phyloP scores from a whole-genome alignment of 2,329 filamentous ascomycete species.

The Shiraia bambusicola region DNA sequence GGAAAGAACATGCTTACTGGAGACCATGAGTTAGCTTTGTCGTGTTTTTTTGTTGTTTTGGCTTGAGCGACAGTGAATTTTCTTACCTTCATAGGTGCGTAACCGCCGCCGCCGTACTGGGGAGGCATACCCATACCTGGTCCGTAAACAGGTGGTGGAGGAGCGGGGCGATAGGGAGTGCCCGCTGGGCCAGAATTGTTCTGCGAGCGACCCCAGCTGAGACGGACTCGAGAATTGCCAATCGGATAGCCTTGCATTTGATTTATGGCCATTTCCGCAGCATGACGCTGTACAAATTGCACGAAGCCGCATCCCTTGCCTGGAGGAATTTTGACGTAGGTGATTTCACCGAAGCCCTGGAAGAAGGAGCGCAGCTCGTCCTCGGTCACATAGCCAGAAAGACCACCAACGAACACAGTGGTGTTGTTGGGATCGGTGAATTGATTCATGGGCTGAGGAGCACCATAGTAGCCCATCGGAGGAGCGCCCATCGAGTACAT shows the following conservation, averaged over 20 bases:
- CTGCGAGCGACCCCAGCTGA: constrained; percentile 97
- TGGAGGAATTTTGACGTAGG: constrained; percentile 98
- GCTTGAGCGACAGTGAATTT: neutral
- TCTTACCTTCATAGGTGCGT: constrained; percentile 66
- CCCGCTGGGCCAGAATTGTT: constrained; percentile 98
- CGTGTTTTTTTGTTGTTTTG: constrained; percentile 14
- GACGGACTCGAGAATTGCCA: constrained; percentile 93
- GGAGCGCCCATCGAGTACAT: constrained; percentile 72
- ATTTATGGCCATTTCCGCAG: constrained; percentile 99
- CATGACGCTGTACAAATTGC: constrained; percentile 97
- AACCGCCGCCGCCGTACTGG: constrained; percentile 61
- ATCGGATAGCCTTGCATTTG: constrained; percentile 99
- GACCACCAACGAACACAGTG: constrained; percentile 94
- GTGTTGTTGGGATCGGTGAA: constrained; percentile 99
- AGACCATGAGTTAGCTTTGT: constrained; percentile 7
- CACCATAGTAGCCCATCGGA: constrained; percentile 64
- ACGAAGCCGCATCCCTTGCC: constrained; percentile 99
- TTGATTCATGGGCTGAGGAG: constrained; percentile 91
- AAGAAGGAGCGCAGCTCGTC: constrained; percentile 99
- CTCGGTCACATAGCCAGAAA: constrained; percentile 97
- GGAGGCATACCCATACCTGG: constrained; percentile 69
- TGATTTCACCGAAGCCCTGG: constrained; percentile 99
- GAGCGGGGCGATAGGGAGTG: constrained; percentile 93
- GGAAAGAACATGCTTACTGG: constrained; percentile 44
- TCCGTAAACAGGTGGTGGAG: constrained; percentile 70